Conservation (phyloP, 2,329 filamentous ascomycete genomes). For the Aspergillus sp. region DNA sequence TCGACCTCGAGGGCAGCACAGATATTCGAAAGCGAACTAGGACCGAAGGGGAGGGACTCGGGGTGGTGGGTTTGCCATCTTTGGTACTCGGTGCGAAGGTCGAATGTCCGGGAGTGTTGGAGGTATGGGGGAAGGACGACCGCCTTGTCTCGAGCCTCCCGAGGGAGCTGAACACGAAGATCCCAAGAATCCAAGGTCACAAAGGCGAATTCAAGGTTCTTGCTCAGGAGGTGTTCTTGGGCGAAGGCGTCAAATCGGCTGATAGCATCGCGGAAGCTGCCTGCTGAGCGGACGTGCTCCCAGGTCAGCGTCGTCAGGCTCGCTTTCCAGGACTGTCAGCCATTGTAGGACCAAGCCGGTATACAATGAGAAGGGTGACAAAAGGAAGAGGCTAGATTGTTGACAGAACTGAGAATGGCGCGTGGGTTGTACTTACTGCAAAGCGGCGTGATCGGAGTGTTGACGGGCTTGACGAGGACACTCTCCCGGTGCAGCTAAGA, state of each 20-base stretch:
- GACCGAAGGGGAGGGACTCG: conserved; percentile 93
- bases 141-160: conserved; percentile 96
- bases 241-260: conserved; percentile 93
- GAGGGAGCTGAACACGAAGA: conserved; percentile 92
- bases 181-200: conserved; percentile 99
- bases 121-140: conserved; percentile 95
- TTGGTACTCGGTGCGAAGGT: conserved; percentile 95
- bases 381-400: not conserved
- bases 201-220: conserved; percentile 96
- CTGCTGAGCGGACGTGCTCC: conserved; percentile 97
- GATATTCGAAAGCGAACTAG: conserved; percentile 93
- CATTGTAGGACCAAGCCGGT: conserved; percentile 26
- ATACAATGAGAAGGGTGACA: conserved; percentile 12
- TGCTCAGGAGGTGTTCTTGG: conserved; percentile 82
- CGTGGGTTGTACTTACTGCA: conserved; percentile 75
- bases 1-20: conserved; percentile 98
- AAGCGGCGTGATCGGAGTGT: conserved; percentile 95
- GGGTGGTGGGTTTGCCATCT: conserved; percentile 98
- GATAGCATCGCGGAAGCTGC: conserved; percentile 95
- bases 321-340: conserved; percentile 56
- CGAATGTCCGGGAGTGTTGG: conserved; percentile 96
- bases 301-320: conserved; percentile 97
- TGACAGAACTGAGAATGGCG: conserved; percentile 14
- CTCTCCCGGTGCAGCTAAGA: conserved; percentile 86
- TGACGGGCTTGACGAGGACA: conserved; percentile 95